Evolutionary conservation across 805 yeast species (phyloP), one percentile per base, ranked within the genome.

Genomic region (Pichia kluyveri): DNA sequence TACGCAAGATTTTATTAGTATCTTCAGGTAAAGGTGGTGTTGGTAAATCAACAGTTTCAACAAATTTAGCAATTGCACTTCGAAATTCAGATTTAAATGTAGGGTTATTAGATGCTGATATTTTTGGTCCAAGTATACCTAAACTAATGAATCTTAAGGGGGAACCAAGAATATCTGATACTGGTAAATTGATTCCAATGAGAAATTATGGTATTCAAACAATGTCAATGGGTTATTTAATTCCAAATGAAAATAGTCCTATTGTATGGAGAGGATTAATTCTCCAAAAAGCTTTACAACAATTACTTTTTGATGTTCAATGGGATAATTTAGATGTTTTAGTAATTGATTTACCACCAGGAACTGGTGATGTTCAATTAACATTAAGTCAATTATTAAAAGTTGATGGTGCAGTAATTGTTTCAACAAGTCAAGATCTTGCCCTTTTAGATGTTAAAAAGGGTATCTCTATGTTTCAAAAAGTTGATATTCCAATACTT

Each of bases 151-250:
- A 76, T n/a, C 68, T 87, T 8, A 54, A 52, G 23, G 89, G 90
- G 0, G 91, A 83, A 55, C 93, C 95, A 1, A 59, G 83, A 28
- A 58, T 83, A 12, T 65, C 77, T 0, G 50, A 55, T 0, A 59
- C 60, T 2, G 86, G 88, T 0, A 73, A 75, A 54, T 66, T 86
- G 3, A 59, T 81, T 0, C 96, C 96, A 0, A 62, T 86, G 55
- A 61, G 71, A 11, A 86, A 85, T 59, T 85, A 81, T 54, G 96
- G 96, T 0, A 60, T 87, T 3, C 81, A 83, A 54, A 77, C 89
- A 8, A 87, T 87, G 96, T 86, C 95, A 0, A 87, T 87, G 95
- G 96, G 96, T 0, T 86, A 82, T 57, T 67, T 87, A 54, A 75
- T 86, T 2, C 79, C 79, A 2, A 63, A 73, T 2, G 83, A 83